Base-by-base conservation (phyloP, 2,329 filamentous ascomycete species). In the Phialophora expanda region DNA sequence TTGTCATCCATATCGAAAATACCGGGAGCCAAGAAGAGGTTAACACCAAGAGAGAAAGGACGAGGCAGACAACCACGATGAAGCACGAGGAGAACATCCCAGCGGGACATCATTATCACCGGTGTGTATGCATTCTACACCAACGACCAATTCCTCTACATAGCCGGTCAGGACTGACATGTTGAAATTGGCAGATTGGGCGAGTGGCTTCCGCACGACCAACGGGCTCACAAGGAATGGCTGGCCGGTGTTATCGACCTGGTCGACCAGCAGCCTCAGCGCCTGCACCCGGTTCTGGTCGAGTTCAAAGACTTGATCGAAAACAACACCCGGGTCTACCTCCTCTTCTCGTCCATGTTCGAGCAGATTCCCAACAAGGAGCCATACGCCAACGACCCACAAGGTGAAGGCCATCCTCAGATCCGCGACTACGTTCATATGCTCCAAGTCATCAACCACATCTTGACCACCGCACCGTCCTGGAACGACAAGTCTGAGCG, bases 241-340 rank as follows among this genome's bases (percentile, higher is more conserved):
- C 82, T 91, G n/a, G 78, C 78, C 7, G 80, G 80, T 14, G 80
- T 86, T 22, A 82, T 88, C 51, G 76, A 84, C 7, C 79, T 87
- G 48, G 83, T 87, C 24, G 84, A 88, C 70, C 76, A 84, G 64
- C 77, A 79, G 7, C 73, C 77, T 4, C 77, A 83, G 69, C 75
- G 83, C 1, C 79, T 91, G 0, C 81, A 84, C 12, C 88, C 87
- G 0, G 87, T 87, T 0, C 76, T 91, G 0, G 72, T 83, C 67
- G 89, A 90, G 69, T 90, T 92, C 78, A 82, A 87, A 73, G 75
- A 84, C 1, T 78, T 91, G 26, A 91, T 92, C 68, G 89, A 91
- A 74, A 75, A 76, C 30, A 87, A 87, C 69, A 79, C 87, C 1
- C 83, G 87, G 24, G 78, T 91, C 28, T 88, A 86, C 78, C 87